A percentile compares a stretch with the other conserved stretches of the same genome.
Conservation (phyloP, 2,329 filamentous ascomycete genomes). For the Paracorniculantispora psalliotae region DNA sequence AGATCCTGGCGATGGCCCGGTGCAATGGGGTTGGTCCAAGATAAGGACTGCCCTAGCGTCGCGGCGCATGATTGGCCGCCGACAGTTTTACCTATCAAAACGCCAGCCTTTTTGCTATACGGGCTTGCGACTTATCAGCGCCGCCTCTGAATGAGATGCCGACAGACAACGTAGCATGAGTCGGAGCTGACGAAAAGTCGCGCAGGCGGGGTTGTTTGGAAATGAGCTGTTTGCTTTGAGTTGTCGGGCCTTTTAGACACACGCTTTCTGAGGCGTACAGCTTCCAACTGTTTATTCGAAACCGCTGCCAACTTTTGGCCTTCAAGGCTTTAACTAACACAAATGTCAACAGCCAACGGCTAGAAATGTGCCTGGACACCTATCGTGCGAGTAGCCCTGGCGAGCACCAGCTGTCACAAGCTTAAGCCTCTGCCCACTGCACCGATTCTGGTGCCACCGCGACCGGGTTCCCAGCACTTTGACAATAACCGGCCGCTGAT, state of each 20-base stretch:
- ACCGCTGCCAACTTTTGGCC: not conserved
- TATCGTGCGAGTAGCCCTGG: not conserved
- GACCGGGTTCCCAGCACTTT: conserved; percentile 5
- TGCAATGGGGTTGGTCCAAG: conserved; percentile 12
- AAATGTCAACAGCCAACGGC: too few relatives aligned
- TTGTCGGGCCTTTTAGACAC: not conserved
- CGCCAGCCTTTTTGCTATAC: not conserved
- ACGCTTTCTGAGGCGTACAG: too few relatives aligned
- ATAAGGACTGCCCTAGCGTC: conserved; percentile 5
- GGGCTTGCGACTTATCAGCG: conserved; percentile 6
- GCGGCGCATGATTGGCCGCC: conserved; percentile 7
- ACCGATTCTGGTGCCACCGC: not conserved
- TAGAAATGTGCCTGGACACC: not conserved
- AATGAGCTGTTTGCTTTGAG: not conserved
- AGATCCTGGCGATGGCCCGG: conserved; percentile 14
- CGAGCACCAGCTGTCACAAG: not conserved
- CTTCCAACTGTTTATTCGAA: not conserved
- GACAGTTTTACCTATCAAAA: not conserved
- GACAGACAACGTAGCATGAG: not conserved
- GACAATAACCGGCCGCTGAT: conserved; percentile 10
- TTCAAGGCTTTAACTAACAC: too few relatives aligned
- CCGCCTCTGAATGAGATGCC: not conserved
- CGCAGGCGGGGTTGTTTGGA: not conserved
- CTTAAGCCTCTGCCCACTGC: not conserved
- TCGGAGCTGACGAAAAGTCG: not conserved